These are phyloP conservation scores for Coemansia asiatica DNA, from an alignment of 192 early-diverging fungal species.

Conservation along the genomic window DNA sequence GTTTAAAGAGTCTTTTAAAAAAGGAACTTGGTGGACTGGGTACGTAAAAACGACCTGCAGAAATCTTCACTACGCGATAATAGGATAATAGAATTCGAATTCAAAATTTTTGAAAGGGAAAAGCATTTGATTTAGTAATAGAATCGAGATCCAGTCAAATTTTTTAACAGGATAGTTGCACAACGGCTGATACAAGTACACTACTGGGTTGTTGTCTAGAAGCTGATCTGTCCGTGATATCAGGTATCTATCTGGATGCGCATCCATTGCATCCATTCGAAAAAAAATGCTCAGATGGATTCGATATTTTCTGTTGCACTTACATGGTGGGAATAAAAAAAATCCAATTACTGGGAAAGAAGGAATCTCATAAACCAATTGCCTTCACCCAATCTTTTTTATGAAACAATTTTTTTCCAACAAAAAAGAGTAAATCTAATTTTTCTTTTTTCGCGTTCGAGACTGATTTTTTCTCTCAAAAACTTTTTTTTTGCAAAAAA, in stretches of 20 bases:
- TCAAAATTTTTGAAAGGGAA: background rate
- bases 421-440: background rate
- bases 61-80: conserved; percentile 52
- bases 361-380: background rate
- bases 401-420: background rate
- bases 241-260: background rate
- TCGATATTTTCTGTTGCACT: conserved; percentile 1
- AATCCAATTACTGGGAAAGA: conserved; percentile 11
- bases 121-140: background rate
- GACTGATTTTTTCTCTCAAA: background rate
- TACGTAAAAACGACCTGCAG: conserved; percentile 53
- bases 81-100: conserved; percentile 4
- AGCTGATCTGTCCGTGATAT: background rate
- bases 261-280: conserved; percentile 16
- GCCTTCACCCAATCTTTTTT: background rate
- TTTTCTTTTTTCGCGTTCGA: conserved; percentile 4
- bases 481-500: background rate
- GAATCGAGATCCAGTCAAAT: background rate
- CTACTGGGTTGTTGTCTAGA: no score
- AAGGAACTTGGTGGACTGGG: background rate
- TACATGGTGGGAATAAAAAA: conserved; percentile 39
- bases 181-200: no score
- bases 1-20: conserved; percentile 10
- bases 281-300: background rate
- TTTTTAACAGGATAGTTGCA: background rate